Conservation (phyloP, 1,284 basidiomycete genomes). For the Xerocomus minutiporus region DNA sequence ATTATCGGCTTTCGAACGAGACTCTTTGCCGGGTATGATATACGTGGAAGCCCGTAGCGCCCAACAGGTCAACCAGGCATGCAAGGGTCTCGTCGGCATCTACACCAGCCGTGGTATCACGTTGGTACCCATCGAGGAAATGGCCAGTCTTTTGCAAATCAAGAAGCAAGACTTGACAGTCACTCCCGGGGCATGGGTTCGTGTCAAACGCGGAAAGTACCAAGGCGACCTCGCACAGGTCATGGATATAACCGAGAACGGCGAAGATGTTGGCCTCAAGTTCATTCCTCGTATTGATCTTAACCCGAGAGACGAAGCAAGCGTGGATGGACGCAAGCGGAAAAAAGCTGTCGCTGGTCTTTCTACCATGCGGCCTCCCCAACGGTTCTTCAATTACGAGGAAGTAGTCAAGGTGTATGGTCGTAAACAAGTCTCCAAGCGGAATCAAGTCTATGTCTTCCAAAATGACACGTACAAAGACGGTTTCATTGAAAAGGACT, state of each 20-base stretch:
- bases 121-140: constrained; percentile 96
- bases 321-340: constrained; percentile 64
- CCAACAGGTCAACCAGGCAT: constrained; percentile 82
- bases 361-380: constrained; percentile 76
- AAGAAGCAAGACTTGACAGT: constrained; percentile 91
- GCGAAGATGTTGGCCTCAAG: constrained; percentile 90
- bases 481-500: constrained; percentile 96
- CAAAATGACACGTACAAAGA: constrained; percentile 91
- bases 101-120: constrained; percentile 79
- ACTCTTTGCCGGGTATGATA: constrained; percentile 92
- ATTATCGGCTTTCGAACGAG: constrained; percentile 91
- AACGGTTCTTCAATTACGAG: constrained; percentile 91
- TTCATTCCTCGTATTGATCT: constrained; percentile 97
- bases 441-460: constrained; percentile 77
- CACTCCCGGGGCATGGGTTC: constrained; percentile 89
- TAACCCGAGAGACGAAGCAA: constrained; percentile 77
- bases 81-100: constrained; percentile 88
- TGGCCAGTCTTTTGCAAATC: constrained; percentile 94
- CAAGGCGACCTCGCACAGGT: constrained; percentile 94
- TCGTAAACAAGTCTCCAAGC: constrained; percentile 66
- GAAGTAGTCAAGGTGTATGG: constrained; percentile 89
- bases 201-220: constrained; percentile 92
- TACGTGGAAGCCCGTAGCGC: constrained; percentile 92
- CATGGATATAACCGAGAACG: constrained; percentile 88
- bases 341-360: constrained; percentile 55